A percentile compares a stretch with the other conserved stretches of the same genome.
Evolutionary conservation across 106 monocot genomes (phyloP).

Genomic region (Acanthochlamys bracteata): DNA sequence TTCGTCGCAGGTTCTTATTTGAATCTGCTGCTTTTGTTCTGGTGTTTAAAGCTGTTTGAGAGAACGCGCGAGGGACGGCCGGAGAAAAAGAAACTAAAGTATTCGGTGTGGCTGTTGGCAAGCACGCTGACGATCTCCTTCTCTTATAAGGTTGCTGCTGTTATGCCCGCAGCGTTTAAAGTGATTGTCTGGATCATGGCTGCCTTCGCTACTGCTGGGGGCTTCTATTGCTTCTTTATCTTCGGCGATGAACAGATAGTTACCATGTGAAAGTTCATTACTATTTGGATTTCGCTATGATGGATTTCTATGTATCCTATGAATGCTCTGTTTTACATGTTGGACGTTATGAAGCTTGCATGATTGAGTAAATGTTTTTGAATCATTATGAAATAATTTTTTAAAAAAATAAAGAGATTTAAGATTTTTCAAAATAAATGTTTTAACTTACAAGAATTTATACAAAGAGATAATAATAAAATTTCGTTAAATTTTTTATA

Average conservation of each 20-base stretch:
- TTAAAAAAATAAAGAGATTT: too few species aligned
- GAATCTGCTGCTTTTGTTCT: background rate
- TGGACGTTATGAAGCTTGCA: too few species aligned
- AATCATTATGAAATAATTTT: too few species aligned
- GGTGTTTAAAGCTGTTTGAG: background rate
- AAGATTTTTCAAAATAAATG: too few species aligned
- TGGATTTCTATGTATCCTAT: too few species aligned
- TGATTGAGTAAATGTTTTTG: too few species aligned
- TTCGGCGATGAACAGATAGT: background rate
- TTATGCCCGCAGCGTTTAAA: background rate
- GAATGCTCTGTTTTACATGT: too few species aligned
- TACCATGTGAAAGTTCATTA: too few species aligned
- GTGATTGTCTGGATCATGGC: slow-evolving; percentile 2
- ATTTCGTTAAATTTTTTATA: too few species aligned
- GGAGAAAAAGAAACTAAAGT: background rate
- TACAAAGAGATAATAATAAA: too few species aligned
- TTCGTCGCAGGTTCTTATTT: background rate
- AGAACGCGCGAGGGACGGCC: background rate
- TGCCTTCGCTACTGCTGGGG: background rate
- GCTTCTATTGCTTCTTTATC: background rate
- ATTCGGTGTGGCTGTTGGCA: background rate
- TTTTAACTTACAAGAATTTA: too few species aligned
- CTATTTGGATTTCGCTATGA: too few species aligned
- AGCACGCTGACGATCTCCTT: background rate
- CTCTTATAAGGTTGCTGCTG: background rate